phyloP scores from a whole-genome alignment of 176 grass and related monocot species.

The Coix lacrymajobi region DNA sequence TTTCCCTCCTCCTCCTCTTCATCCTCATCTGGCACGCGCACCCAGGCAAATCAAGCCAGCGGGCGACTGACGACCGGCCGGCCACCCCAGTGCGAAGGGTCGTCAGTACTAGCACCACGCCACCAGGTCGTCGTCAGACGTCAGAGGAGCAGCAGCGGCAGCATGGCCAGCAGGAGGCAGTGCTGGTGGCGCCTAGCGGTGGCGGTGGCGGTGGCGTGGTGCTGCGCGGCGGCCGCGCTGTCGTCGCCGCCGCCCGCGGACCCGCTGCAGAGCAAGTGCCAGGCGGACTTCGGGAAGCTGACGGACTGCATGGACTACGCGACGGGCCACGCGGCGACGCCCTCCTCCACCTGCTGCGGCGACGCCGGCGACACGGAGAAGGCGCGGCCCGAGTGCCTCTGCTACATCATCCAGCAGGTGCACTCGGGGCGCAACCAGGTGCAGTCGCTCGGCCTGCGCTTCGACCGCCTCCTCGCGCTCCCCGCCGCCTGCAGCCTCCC shows the following conservation, averaged over 20 bases:
- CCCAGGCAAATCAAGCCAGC: not conserved
- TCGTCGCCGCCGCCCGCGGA: not conserved
- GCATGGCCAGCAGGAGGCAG: not conserved
- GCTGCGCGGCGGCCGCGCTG: not conserved
- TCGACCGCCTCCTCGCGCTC: constrained; percentile 55
- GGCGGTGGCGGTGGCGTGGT: not conserved
- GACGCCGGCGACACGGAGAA: constrained; percentile 32
- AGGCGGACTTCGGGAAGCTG: constrained; percentile 43
- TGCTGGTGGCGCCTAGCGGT: too few species aligned
- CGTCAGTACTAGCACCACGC: too few species aligned
- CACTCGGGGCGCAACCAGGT: constrained; percentile 39
- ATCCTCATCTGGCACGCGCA: not conserved
- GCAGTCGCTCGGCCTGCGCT: constrained; percentile 51
- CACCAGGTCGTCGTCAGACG: not conserved
- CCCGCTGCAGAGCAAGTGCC: constrained; percentile 56
- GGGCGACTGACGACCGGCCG: not conserved
- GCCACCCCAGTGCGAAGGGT: too few species aligned
- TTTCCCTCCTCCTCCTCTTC: not conserved
- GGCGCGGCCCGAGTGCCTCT: constrained; percentile 48
- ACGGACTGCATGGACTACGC: constrained; percentile 71
- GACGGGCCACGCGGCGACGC: constrained; percentile 38
- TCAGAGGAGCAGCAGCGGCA: too few species aligned
- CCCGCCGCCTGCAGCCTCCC: constrained; percentile 53
- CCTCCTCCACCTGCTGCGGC: constrained; percentile 59
- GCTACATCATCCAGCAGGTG: constrained; percentile 82